Percentiles rank a stretch among this genome's conserved stretches.
Evolutionary conservation across 2,329 filamentous ascomycete genomes (phyloP).

Genomic region (Parastagonospora avenae): DNA sequence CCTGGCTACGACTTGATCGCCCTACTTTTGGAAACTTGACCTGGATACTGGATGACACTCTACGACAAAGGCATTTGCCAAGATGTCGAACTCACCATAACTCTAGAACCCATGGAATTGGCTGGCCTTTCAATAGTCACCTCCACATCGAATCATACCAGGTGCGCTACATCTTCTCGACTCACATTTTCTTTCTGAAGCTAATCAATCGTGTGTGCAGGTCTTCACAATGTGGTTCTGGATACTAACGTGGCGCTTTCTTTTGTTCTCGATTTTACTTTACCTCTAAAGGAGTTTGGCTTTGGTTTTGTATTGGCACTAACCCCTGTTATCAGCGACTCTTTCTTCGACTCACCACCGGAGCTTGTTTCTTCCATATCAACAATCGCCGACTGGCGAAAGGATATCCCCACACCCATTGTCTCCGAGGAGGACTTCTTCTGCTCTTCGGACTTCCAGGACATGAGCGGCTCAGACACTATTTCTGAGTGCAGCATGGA

Average conservation of each 20-base stretch:
- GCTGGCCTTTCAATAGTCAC: too few relatives aligned
- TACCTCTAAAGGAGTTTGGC: slow-evolving; percentile 18
- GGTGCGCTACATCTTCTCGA: slow-evolving; percentile 19
- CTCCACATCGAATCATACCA: slow-evolving; percentile 3
- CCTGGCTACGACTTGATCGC: too few relatives aligned
- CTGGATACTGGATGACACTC: too few relatives aligned
- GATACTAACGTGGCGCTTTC: slow-evolving; percentile 47
- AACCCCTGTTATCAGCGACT: slow-evolving; percentile 47
- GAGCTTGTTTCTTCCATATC: slow-evolving; percentile 42
- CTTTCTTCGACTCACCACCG: slow-evolving; percentile 44
- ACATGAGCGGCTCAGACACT: slow-evolving; percentile 43
- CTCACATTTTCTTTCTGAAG: not conserved
- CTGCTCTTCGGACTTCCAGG: slow-evolving; percentile 40
- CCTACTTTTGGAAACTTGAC: too few relatives aligned
- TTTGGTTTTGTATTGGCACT: slow-evolving; percentile 38
- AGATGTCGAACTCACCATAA: too few relatives aligned
- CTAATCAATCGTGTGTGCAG: slow-evolving; percentile 20
- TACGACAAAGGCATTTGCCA: too few relatives aligned
- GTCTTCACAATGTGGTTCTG: slow-evolving; percentile 8
- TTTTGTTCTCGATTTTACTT: slow-evolving; percentile 24
- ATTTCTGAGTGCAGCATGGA: slow-evolving; percentile 51
- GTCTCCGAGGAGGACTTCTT: slow-evolving; percentile 42
- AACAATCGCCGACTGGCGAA: slow-evolving; percentile 50
- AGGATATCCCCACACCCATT: slow-evolving; percentile 44
- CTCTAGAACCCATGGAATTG: too few relatives aligned